Base-by-base conservation (phyloP, 2,329 filamentous ascomycete species). In the Curvularia hawaiiensis region DNA sequence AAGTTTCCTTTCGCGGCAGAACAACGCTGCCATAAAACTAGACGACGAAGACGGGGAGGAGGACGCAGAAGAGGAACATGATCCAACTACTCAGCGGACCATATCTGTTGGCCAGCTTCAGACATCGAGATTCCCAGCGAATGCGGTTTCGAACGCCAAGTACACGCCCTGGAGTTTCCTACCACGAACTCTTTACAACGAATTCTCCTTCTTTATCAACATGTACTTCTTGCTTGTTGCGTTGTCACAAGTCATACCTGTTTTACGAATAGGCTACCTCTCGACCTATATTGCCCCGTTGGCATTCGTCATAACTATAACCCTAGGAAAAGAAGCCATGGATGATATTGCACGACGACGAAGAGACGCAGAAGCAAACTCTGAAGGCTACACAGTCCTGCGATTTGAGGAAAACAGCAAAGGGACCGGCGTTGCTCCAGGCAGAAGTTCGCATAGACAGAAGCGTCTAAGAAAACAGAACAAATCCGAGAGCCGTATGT, bases 201-300 rank as follows among this genome's bases (percentile, higher is more conserved):
- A 99, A 74, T 99, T 99, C 75, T 97, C 94, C 58, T 99, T 98
- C 81, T 99, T 99, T 79, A 97, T 99, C 83, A 99, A 99, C 83
- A 91, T 98, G 82, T 99, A 99, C 76, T 99, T 99, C 76, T 82
- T 99, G 54, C 87, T 98, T 26, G 95, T 99, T 49, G 96, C 95
- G 7, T 79, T 98, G 49, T 98, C 94, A 38, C 95, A 99, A 78
- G 88, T 92, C 43, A 93, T 99, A 70, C 93, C 92, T 4, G 85
- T 90, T 22, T 79, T 99, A 53, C 87, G 92, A 53, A 97, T 99
- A 64, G 95, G 95, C 54, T 98, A 97, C 75, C 84, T 99, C 60
- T 91, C 91, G 30, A 98, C 95, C 1, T 99, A 99, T 70, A 88
- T 98, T 74, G 93, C 91, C 20, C 95, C 95, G 1, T 79, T 99